These are phyloP conservation scores for Pisolithus marmoratus DNA, from an alignment of 768 basidiomycete genomes.

Conservation along the genomic window DNA sequence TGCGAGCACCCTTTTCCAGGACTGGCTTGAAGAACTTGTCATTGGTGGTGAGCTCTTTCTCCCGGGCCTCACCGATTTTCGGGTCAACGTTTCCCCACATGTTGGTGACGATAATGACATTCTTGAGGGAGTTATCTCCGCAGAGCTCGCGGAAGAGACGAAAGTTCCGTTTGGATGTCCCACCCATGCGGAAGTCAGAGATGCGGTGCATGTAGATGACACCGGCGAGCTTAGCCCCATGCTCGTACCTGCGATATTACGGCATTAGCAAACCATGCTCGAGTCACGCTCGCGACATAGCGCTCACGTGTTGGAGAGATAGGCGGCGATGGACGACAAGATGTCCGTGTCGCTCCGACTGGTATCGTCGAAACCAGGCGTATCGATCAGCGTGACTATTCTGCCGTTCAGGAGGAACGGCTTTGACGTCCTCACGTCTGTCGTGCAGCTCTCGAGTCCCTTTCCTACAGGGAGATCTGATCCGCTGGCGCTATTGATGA, in stretches of 20 bases:
- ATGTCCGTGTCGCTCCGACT: slow-evolving; percentile 38
- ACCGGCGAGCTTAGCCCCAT: slow-evolving; percentile 39
- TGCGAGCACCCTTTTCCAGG: slow-evolving; percentile 41
- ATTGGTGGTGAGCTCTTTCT: slow-evolving; percentile 37
- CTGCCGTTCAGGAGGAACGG: slow-evolving; percentile 37
- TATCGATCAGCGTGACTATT: slow-evolving; percentile 42
- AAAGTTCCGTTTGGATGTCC: slow-evolving; percentile 46
- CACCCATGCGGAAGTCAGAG: slow-evolving; percentile 44
- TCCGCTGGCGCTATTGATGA: slow-evolving; percentile 43
- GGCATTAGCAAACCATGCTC: neutral
- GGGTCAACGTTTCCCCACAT: slow-evolving; percentile 45
- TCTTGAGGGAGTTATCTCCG: slow-evolving; percentile 42
- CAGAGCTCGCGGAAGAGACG: slow-evolving; percentile 49
- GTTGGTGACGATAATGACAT: slow-evolving; percentile 48
- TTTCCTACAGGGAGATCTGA: slow-evolving; percentile 35
- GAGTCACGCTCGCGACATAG: too few species aligned
- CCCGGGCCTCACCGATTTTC: slow-evolving; percentile 37
- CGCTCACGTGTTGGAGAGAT: slow-evolving; percentile 8
- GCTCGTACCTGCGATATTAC: slow-evolving; percentile 22
- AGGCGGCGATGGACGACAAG: slow-evolving; percentile 37
- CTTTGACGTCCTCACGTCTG: slow-evolving; percentile 31
- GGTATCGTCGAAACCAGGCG: slow-evolving; percentile 51
- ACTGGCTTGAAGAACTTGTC: slow-evolving; percentile 48
- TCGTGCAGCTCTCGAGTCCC: slow-evolving; percentile 41
- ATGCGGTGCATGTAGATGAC: slow-evolving; percentile 55